Conservation (phyloP, 140 eudicot species). For the Cichorium intybus region DNA sequence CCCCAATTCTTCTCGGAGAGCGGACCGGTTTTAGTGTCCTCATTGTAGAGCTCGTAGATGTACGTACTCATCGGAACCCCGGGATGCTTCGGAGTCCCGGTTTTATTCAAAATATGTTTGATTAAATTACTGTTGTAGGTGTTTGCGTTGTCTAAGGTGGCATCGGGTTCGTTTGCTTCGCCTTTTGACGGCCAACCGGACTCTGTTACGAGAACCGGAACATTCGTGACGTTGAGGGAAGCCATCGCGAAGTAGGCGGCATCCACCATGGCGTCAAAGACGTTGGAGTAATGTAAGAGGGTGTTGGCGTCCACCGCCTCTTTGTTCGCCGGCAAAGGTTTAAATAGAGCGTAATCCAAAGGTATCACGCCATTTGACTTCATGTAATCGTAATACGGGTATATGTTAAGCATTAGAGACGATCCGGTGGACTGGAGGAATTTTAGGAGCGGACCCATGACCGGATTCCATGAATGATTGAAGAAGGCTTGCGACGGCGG, state of each 20-base stretch:
- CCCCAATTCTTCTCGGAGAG: conserved; percentile 95
- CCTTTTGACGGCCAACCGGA: conserved; percentile 99
- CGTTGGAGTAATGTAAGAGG: conserved; percentile 73
- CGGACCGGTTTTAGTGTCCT: conserved; percentile 63
- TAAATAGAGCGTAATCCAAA: conserved; percentile 84
- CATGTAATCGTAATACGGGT: conserved; percentile 91
- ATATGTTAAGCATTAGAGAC: conserved; percentile 71
- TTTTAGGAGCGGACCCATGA: conserved; percentile 63
- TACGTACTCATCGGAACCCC: conserved; percentile 78
- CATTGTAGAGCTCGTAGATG: conserved; percentile 94
- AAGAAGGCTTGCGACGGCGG: conserved; percentile 98
- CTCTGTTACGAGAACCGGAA: conserved; percentile 83
- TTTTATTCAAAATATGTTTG: conserved; percentile 60
- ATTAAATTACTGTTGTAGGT: conserved; percentile 89
- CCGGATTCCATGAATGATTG: conserved; percentile 68
- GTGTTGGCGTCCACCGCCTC: conserved; percentile 97
- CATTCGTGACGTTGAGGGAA: conserved; percentile 62
- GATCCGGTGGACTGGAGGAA: conserved; percentile 83
- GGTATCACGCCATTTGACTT: conserved; percentile 81
- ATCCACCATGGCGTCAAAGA: conserved; percentile 88
- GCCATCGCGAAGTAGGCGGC: conserved; percentile 97
- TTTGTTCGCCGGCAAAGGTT: conserved; percentile 79
- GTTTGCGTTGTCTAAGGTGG: conserved; percentile 84
- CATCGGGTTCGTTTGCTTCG: conserved; percentile 73
- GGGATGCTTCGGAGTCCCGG: conserved; percentile 97